Conservation (phyloP, 176 grass and related monocot species). For the Musa itinerans region DNA sequence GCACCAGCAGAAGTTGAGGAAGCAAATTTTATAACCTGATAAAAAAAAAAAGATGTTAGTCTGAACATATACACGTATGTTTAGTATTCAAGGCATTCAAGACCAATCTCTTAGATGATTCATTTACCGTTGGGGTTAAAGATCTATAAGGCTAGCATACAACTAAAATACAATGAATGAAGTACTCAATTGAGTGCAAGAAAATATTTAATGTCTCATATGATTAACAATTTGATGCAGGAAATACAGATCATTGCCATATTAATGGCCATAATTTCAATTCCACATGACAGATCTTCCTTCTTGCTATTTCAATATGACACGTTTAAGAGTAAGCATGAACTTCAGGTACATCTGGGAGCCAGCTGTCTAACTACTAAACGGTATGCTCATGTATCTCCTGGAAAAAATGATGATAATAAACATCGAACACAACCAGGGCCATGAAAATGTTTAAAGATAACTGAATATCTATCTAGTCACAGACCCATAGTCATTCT, state of each 20-base stretch:
- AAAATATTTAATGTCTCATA: no score
- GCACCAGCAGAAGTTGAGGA: constrained; percentile 84
- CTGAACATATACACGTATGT: constrained; percentile 8
- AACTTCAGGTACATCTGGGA: background rate
- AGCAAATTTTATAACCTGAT: constrained; percentile 85
- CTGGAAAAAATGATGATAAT: background rate
- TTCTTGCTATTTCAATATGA: no score
- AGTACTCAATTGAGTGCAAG: no score
- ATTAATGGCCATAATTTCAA: no score
- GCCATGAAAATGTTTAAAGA: background rate
- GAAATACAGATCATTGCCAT: no score
- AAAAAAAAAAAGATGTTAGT: constrained; percentile 20
- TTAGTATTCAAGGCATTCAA: background rate
- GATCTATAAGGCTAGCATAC: background rate
- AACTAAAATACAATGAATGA: no score
- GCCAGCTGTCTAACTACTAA: background rate
- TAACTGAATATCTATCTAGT: background rate
- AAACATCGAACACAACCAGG: background rate
- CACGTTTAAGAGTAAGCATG: background rate
- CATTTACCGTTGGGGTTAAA: constrained; percentile 23
- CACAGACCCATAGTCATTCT: background rate
- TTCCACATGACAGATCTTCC: no score
- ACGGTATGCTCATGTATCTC: background rate
- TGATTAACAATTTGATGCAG: no score
- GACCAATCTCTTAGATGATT: constrained; percentile 20